phyloP scores from a whole-genome alignment of 1,284 basidiomycete genomes.

The Trametes hirsuta region DNA sequence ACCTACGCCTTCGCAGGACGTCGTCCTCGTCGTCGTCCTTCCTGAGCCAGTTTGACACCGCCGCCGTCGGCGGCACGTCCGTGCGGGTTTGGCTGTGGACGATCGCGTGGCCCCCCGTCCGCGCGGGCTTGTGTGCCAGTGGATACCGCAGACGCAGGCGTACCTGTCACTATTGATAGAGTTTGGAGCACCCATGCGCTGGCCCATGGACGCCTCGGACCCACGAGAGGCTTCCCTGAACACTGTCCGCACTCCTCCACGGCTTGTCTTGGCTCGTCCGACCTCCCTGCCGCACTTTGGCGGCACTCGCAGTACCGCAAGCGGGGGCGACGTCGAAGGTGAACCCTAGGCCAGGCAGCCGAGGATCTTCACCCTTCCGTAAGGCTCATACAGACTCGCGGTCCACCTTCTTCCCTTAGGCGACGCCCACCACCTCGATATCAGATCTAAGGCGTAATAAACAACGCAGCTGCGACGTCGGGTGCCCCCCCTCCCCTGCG shows the following conservation, averaged over 20 bases:
- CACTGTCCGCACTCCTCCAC: neutral
- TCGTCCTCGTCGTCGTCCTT: neutral
- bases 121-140: neutral
- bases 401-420: neutral
- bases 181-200: conserved; percentile 2
- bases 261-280: neutral
- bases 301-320: neutral
- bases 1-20: too few species aligned
- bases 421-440: neutral
- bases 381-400: neutral
- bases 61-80: conserved; percentile 13
- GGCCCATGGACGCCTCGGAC: conserved; percentile 13
- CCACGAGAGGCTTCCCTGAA: neutral
- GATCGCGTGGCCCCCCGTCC: neutral
- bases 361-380: neutral
- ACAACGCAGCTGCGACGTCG: neutral
- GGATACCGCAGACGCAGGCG: conserved; percentile 1
- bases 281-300: neutral
- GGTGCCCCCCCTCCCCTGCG: neutral
- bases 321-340: neutral
- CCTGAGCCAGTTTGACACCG: conserved; percentile 10
- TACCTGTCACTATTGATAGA: conserved; percentile 7
- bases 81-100: neutral
- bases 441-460: neutral
- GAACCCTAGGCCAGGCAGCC: neutral